Evolutionary conservation across 192 early-diverging fungal species (phyloP), one percentile per base, ranked within the genome.

Genomic region (Podila minutissima): DNA sequence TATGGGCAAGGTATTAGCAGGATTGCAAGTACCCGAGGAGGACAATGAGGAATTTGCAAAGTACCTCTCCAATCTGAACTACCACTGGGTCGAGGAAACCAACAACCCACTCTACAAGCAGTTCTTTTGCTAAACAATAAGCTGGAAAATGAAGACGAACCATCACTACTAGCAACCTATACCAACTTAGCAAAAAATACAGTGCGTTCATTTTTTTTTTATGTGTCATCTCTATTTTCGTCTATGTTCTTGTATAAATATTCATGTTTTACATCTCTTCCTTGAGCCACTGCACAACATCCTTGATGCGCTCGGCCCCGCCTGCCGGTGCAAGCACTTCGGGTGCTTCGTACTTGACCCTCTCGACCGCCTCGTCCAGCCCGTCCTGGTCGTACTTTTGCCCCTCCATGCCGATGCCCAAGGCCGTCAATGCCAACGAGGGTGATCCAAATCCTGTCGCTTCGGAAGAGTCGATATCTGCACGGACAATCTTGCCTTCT

Each of bases 81-180:
- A 97, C 77, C 91, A 91, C 60, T 95, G 89, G 74, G 92, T 97
- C 26, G 95, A 99, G 81, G 98, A 99, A 74, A 99, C 97, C 4
- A 83, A 90, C 62, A 99, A 99, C 82, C 85, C 88, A 5, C 91
- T 97, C 4, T 97, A 97, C 83, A 89, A 94, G 85, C 89, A 94
- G 72, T 97, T 99, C 66, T 87, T 95, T 65, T 87, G 74, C 51
- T 88, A 79, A 69, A 37, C 0, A 46, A 46, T 15, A 46, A 59
- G 35, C 1, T 1, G 13, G 26, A 15, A 24, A 24, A 13, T 24
- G 35, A n/a, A 29, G 29, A 29, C 29, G 29, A n/a, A 38, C 17
- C 2, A 19, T 29, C 10, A 24, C 66, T 2, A n/a, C 66, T 10
- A n/a, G 7, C 28, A 37, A 15, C n/a, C n/a, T 33, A 33, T 32